Base-by-base conservation (phyloP, 805 yeast species). In the Yarrowia keelungensis region DNA sequence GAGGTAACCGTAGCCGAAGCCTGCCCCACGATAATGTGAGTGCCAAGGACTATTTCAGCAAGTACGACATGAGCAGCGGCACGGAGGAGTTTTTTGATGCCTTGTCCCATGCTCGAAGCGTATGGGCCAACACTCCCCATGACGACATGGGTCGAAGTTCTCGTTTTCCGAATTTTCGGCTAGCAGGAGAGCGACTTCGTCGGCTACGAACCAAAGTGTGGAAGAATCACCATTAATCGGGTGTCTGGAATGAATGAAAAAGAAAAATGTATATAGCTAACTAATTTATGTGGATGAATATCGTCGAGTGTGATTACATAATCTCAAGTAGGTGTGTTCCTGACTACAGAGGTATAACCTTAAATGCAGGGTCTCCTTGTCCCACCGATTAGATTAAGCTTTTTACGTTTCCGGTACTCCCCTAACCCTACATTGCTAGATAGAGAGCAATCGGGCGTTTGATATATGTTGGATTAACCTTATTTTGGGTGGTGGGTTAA, bases 371-470 rank as follows among this genome's bases (percentile, higher is more conserved):
- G 35, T 26, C n/a, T 8, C 16, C 16, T 14, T 38, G 45, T 35
- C 2, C 15, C 32, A 26, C 10, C 47, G 62, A 54, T 54, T 41
- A n/a, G 47, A 39, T 56, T 56, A 26, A 4, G 10, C 38, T 22
- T 41, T 39, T 41, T 5, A 3, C 22, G 36, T 15, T 26, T 19
- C 5, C 3, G 26, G 47, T 8, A 8, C 10, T 3, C 9, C 45
- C 61, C 62, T 41, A 56, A 56, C 16, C 47, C 47, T 42, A 9
- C 5, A 10, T 41, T 56, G 36, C 62, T 56, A 26, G 39, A 56
- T 56, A 26, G 47, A 56, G 62, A 56, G 62, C 62, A 56, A 56
- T 56, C 62, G 62, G 62, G 62, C 46, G 38, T 56, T 56, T 56
- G 15, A 26, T 42, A 56, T n/a, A 56, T 56, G 47, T 16, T 42